Evolutionary conservation across 257 asterid species (phyloP), one percentile per base, ranked within the genome.

Genomic region (Agastache rugosa): DNA sequence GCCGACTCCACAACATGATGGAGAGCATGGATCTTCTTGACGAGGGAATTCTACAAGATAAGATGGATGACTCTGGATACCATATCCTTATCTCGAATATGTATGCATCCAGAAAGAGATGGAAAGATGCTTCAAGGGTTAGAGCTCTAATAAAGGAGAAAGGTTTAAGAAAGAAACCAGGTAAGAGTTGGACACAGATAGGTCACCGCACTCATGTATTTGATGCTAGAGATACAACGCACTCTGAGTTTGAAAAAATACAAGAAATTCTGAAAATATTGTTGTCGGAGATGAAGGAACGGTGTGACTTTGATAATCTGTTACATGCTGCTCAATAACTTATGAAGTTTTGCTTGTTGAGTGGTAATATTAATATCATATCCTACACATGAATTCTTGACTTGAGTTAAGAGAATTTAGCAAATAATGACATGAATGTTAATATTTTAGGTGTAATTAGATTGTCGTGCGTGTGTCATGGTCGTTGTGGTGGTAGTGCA

Each of bases 121-220:
- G 86, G 86, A 66, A 73, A 63, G 84, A 82, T 72, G 82, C 83
- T 11, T 79, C 86, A 15, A 73, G 82, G 77, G 65, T 42, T 22
- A 76, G 86, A 69, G 60, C 75, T 29, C 54, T 76, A 25, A 79
- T 79, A 41, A 82, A 76, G 78, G 84, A 73, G 73, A 79, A 42
- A 61, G 79, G 86, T 25, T 63, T 79, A 14, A 79, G 68, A 51
- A 82, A 82, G 71, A 79, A 75, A 73, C 76, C 78, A 25, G 86
- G 82, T 42, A 69, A 48, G 14, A 82, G 84, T 61, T 82, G 80
- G 86, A 79, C 42, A 34, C 78, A 82, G 64, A 76, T 72, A 37
- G 77, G 82, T 48, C 59, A 68, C 6, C 53, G 53, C 42, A 75
- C 73, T 76, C 82, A 76, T 82, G 56, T 82, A 20, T 82, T 82